Evolutionary conservation across 2,329 filamentous ascomycete genomes (phyloP), one percentile per base, ranked within the genome.

Genomic region (Neodidymelliopsis sp.): DNA sequence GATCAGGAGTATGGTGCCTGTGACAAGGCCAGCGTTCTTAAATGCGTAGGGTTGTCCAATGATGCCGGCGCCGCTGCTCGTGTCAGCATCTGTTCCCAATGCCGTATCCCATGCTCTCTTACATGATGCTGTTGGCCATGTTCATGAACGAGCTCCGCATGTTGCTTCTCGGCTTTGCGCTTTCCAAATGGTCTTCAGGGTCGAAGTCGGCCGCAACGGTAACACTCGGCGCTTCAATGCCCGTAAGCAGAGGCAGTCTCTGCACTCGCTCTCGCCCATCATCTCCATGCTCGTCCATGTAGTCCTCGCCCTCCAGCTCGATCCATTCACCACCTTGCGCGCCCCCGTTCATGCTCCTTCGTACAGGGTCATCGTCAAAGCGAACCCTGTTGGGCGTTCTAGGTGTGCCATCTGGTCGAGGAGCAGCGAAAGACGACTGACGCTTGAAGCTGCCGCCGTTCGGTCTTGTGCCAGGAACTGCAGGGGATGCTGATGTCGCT

Each of bases 71-170:
- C 85, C 85, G 54, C 75, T 78, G 44, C 45, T 36, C 13, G 8
- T 23, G 41, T 69, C 43, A 67, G 66, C 51, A 7, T 24, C 19
- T 19, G 4, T 6, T 7, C 10, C 25, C 4, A 1, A n/a, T 9
- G 8, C 11, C 11, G 0, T n/a, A 1, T 11, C 8, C 11, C 16
- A 13, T 4, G 0, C 1, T 13, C 4, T 18, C 75, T 59, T 59
- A 77, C 75, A 99, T 97, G 71, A 99, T 99, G 64, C 90, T 95
- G 77, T 99, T 99, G 56, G 94, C 93, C 94, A 99, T 99, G 76
- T 99, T 99, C 91, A 97, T 96, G 62, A 99, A 97, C 3, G 94
- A 93, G 70, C 88, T 90, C 54, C 83, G 81, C 75, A 97, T 81
- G 4, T 89, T 88, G 49, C 90, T 96, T 75, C 93, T 93, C 35